Percentiles rank a stretch among this genome's conserved stretches.
Evolutionary conservation across 345 rosid genomes (phyloP).

Genomic region (Microcos paniculata): DNA sequence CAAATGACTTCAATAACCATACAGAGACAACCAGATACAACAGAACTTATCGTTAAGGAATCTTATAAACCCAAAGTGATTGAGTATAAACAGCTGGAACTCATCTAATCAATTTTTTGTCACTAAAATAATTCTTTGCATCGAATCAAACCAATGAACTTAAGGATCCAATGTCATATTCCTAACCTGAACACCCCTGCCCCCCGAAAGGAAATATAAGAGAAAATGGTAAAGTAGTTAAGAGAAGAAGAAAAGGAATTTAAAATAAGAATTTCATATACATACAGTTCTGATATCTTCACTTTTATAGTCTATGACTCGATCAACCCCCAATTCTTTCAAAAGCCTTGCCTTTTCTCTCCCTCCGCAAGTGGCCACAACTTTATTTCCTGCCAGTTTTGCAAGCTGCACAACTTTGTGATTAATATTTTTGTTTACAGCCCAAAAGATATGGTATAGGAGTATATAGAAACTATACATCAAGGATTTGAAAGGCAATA

Average conservation of each 20-base stretch:
- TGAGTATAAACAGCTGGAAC: not conserved
- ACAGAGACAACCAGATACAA: not conserved
- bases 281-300: conserved; percentile 85
- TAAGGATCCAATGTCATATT: not conserved
- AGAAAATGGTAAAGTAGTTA: not conserved
- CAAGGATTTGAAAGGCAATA: not conserved
- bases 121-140: not conserved
- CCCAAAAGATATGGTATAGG: not conserved
- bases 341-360: conserved; percentile 75
- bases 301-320: conserved; percentile 81
- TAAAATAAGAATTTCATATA: conserved; percentile 19
- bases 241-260: not conserved
- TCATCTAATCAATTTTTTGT: not conserved
- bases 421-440: conserved; percentile 4
- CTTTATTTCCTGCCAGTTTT: conserved; percentile 78
- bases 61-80: not conserved
- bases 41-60: not conserved
- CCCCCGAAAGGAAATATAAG: not conserved
- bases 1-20: not conserved
- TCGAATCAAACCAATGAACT: not conserved
- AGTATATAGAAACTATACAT: not conserved
- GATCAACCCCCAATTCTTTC: conserved; percentile 79
- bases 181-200: not conserved
- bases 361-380: conserved; percentile 95
- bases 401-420: conserved; percentile 66